These are phyloP conservation scores for Cyamopsis tetragonoloba DNA, from an alignment of 306 rosid genomes.

Conservation along the genomic window DNA sequence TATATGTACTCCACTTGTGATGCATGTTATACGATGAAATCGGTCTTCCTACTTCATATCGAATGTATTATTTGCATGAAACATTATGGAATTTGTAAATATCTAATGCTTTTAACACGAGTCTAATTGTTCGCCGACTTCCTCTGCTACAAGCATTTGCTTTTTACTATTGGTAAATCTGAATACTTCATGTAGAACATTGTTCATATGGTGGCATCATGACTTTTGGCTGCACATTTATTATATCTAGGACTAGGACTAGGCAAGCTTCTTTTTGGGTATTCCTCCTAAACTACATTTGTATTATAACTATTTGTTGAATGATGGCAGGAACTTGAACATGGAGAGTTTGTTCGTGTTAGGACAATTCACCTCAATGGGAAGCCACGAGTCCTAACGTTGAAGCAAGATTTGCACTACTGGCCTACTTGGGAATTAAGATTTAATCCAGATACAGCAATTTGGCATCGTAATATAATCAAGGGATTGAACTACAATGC, in stretches of 20 bases:
- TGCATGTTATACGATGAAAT: not conserved
- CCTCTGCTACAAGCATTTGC: not conserved
- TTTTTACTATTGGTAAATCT: not conserved
- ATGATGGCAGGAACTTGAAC: constrained; percentile 64
- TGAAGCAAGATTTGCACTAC: constrained; percentile 95
- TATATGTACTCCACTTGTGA: not conserved
- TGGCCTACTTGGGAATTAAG: constrained; percentile 95
- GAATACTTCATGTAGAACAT: not conserved
- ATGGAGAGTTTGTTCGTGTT: constrained; percentile 84
- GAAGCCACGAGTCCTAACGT: constrained; percentile 77
- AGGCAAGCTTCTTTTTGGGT: not conserved
- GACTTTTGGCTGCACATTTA: not conserved
- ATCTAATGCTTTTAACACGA: not conserved
- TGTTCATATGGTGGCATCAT: not conserved
- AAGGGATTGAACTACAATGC: constrained; percentile 43
- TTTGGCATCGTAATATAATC: constrained; percentile 73
- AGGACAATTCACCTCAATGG: constrained; percentile 82
- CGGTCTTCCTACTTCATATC: not conserved
- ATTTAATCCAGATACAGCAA: constrained; percentile 66
- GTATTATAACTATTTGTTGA: constrained; percentile 5
- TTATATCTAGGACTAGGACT: not conserved
- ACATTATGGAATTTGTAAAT: not conserved
- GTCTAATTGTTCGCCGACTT: not conserved
- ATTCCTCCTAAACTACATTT: not conserved
- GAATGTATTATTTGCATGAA: not conserved